A percentile compares a stretch with the other conserved stretches of the same genome.
Conservation (phyloP, 2,329 filamentous ascomycete species). For the Apiospora koreana region DNA sequence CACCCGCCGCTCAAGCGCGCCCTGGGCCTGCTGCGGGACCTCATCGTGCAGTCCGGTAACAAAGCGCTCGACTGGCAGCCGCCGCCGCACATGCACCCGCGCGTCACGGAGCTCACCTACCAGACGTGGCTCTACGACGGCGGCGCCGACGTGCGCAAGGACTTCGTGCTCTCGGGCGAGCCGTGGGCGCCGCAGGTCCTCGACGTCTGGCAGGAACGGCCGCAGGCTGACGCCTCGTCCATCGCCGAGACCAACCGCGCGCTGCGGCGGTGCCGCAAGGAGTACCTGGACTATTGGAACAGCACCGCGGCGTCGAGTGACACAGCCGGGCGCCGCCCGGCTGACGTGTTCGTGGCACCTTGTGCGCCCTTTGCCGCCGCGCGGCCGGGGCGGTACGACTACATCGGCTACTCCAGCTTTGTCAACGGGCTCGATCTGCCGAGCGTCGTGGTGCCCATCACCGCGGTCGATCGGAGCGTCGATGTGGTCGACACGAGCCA, state of each 20-base stretch:
- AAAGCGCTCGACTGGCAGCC: conserved; percentile 32
- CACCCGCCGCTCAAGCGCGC: conserved; percentile 38
- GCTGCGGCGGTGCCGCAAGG: conserved; percentile 35
- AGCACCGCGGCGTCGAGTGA: conserved; percentile 21
- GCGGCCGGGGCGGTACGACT: conserved; percentile 37
- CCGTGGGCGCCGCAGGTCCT: conserved; percentile 1
- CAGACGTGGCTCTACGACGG: conserved; percentile 31
- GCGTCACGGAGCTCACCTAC: conserved; percentile 22
- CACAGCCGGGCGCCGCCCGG: conserved; percentile 17
- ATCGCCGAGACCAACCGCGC: conserved; percentile 32
- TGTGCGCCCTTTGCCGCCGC: conserved; percentile 42
- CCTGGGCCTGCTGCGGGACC: conserved; percentile 27
- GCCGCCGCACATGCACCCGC: conserved; percentile 28
- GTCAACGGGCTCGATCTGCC: conserved; percentile 42
- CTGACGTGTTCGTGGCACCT: conserved; percentile 42
- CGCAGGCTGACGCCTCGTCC: conserved; percentile 22
- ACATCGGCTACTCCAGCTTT: conserved; percentile 38
- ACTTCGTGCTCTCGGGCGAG: conserved; percentile 11
- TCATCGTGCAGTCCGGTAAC: conserved; percentile 30
- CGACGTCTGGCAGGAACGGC: conserved; percentile 24
- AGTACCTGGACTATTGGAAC: conserved; percentile 31
- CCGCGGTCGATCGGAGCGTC: conserved; percentile 39
- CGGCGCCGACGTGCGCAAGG: conserved; percentile 25
- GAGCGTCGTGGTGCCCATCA: conserved; percentile 45
- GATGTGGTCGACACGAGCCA: conserved; percentile 28